These are phyloP conservation scores for Paraphaeosphaeria minitans DNA, from an alignment of 2,329 filamentous ascomycete genomes.

Conservation along the genomic window DNA sequence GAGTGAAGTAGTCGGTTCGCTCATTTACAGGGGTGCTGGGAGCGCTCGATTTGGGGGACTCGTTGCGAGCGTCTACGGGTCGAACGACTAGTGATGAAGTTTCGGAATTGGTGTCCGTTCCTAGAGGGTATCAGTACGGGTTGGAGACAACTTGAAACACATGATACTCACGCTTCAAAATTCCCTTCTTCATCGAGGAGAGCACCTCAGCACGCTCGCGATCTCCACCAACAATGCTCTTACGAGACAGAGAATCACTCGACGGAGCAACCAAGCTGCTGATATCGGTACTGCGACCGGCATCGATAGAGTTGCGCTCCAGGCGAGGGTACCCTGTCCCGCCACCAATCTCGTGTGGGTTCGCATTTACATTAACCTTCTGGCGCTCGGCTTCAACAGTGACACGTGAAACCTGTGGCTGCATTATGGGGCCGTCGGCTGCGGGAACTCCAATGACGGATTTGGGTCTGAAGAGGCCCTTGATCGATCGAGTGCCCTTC, in stretches of 20 bases:
- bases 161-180: constrained; percentile 77
- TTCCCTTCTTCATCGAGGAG: constrained; percentile 91
- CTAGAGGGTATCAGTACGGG: constrained; percentile 27
- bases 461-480: constrained; percentile 93
- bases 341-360: constrained; percentile 69
- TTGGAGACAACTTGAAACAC: constrained; percentile 20
- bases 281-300: constrained; percentile 54
- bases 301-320: constrained; percentile 81
- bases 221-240: constrained; percentile 90
- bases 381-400: constrained; percentile 93
- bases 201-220: constrained; percentile 89
- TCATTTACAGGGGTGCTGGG: constrained; percentile 87
- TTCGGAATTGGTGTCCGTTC: constrained; percentile 62
- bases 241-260: constrained; percentile 64
- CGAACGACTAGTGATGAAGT: constrained; percentile 71
- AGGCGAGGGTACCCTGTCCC: constrained; percentile 83
- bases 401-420: constrained; percentile 87
- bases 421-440: constrained; percentile 67
- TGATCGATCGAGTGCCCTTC: constrained; percentile 86
- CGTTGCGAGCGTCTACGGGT: constrained; percentile 67
- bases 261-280: constrained; percentile 42
- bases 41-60: constrained; percentile 82
- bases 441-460: constrained; percentile 80
- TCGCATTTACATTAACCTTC: constrained; percentile 75
- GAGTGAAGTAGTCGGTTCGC: constrained; percentile 83